phyloP scores from a whole-genome alignment of 140 eudicot genomes.

The Eryngium alpinum region DNA sequence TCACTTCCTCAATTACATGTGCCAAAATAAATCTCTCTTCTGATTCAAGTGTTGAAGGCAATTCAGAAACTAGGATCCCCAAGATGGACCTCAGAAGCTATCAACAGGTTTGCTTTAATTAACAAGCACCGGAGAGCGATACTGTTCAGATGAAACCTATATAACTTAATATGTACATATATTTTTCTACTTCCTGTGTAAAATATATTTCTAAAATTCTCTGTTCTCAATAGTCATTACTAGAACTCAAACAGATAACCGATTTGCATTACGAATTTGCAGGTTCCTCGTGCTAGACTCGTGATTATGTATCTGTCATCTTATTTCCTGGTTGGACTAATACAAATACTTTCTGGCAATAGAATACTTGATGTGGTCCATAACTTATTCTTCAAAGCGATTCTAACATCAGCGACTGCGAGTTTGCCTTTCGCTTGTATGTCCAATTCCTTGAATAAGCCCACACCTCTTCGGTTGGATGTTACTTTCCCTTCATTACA shows the following conservation, averaged over 20 bases:
- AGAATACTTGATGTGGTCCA: conserved; percentile 16
- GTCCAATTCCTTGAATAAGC: conserved; percentile 66
- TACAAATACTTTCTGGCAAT: conserved; percentile 31
- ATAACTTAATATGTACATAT: no score
- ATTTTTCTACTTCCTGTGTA: no score
- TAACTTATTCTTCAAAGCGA: conserved; percentile 23
- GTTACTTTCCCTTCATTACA: conserved; percentile 69
- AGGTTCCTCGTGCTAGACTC: conserved; percentile 43
- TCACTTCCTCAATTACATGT: conserved; percentile 20
- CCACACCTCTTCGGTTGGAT: conserved; percentile 77
- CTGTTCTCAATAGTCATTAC: background rate
- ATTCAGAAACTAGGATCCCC: conserved; percentile 18
- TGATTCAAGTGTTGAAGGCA: conserved; percentile 18
- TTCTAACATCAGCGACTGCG: conserved; percentile 38
- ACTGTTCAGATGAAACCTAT: no score
- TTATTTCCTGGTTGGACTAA: conserved; percentile 38
- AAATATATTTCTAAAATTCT: no score
- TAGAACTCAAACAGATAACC: conserved; percentile 19
- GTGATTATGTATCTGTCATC: conserved; percentile 39
- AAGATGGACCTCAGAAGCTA: conserved; percentile 25
- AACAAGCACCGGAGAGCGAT: conserved; percentile 14
- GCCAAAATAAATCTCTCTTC: conserved; percentile 20
- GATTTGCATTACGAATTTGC: conserved; percentile 22
- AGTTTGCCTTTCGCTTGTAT: conserved; percentile 71
- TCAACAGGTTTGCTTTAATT: conserved; percentile 41